phyloP scores from a whole-genome alignment of 2,329 filamentous ascomycete species.

The Colletotrichum sp. region DNA sequence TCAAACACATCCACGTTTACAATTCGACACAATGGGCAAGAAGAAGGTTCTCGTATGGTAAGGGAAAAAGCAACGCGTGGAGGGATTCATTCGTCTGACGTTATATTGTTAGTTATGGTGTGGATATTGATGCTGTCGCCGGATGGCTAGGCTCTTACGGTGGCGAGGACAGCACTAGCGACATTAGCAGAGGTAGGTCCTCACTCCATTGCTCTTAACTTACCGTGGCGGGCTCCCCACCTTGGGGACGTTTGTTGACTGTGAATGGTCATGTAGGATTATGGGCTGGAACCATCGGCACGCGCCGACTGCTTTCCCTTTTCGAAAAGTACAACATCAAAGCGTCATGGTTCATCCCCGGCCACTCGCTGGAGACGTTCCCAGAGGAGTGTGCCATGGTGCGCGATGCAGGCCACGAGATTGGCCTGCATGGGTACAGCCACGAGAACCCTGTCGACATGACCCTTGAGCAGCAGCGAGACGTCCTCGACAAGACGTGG shows the following conservation, averaged over 20 bases:
- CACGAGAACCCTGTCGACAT: constrained; percentile 77
- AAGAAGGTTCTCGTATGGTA: constrained; percentile 28
- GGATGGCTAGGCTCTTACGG: constrained; percentile 79
- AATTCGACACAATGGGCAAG: constrained; percentile 23
- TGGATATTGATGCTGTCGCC: constrained; percentile 76
- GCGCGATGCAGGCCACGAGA: constrained; percentile 50
- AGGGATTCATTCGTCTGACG: neutral
- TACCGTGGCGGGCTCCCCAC: neutral
- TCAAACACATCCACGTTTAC: neutral
- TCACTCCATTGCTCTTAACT: no score
- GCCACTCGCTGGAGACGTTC: constrained; percentile 52
- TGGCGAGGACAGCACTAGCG: constrained; percentile 72
- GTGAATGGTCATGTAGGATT: constrained; percentile 43
- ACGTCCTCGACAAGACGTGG: constrained; percentile 78
- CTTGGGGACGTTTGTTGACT: neutral
- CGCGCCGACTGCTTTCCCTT: constrained; percentile 68
- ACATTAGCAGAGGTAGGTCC: constrained; percentile 69
- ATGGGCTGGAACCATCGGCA: constrained; percentile 71
- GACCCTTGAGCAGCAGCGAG: constrained; percentile 75
- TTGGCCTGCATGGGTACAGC: constrained; percentile 69
- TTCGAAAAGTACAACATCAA: constrained; percentile 78
- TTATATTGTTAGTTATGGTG: constrained; percentile 56
- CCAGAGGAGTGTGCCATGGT: constrained; percentile 47
- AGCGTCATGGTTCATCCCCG: constrained; percentile 57
- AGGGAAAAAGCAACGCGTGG: neutral